phyloP scores from a whole-genome alignment of 257 asterid genomes.

The Petunia axillaris region DNA sequence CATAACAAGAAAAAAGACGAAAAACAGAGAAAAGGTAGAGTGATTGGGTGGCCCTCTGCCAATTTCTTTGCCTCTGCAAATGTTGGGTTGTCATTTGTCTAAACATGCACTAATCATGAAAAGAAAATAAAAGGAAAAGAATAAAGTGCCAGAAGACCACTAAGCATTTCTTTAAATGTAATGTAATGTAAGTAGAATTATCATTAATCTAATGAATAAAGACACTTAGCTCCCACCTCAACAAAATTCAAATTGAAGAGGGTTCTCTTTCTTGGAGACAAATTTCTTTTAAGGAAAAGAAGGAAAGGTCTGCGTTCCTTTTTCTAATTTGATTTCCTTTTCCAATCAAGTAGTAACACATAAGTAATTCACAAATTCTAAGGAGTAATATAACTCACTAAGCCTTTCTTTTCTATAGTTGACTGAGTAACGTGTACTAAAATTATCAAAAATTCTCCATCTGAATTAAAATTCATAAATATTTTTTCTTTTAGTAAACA shows the following conservation, averaged over 20 bases:
- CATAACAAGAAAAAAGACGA: neutral
- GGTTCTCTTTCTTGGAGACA: neutral
- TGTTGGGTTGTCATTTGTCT: constrained; percentile 18
- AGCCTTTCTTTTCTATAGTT: too few relatives aligned
- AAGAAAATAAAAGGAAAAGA: neutral
- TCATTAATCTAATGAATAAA: constrained; percentile 10
- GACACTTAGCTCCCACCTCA: constrained; percentile 21
- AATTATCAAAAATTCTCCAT: neutral
- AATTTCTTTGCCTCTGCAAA: neutral
- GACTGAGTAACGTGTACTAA: too few relatives aligned
- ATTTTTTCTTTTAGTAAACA: neutral
- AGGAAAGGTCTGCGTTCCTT: neutral
- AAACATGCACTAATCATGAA: constrained; percentile 3
- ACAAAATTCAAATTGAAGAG: constrained; percentile 11
- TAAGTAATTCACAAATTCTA: neutral
- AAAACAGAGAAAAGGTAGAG: too few relatives aligned
- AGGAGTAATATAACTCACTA: too few relatives aligned
- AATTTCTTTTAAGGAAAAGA: neutral
- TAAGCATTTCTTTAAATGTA: constrained; percentile 9
- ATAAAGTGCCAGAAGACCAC: neutral
- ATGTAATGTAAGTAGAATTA: neutral
- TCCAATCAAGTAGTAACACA: neutral
- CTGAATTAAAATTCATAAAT: neutral
- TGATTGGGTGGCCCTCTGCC: too few relatives aligned
- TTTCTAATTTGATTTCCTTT: neutral